Evolutionary conservation across 306 rosid species (phyloP).

Genomic region (Citrullus colocynthis): DNA sequence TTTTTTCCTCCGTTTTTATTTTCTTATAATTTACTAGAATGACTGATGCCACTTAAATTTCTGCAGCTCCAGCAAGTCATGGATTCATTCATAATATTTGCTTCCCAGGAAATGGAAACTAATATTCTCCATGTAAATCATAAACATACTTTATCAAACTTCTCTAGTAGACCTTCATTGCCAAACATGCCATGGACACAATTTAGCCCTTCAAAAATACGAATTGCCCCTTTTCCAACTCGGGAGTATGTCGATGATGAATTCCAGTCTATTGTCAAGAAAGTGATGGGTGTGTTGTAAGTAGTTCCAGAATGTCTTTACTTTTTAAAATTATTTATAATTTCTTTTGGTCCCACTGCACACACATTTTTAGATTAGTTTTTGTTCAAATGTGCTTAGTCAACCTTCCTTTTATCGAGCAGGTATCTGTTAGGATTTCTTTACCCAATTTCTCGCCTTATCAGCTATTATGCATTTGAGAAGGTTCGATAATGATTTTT

Average conservation of each 20-base stretch:
- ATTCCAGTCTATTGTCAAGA: conserved; percentile 84
- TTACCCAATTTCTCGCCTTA: conserved; percentile 80
- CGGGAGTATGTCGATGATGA: conserved; percentile 90
- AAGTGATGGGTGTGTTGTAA: conserved; percentile 85
- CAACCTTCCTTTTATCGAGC: conserved; percentile 23
- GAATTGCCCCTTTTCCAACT: conserved; percentile 86
- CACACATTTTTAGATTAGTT: conserved; percentile 12
- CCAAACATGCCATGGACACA: conserved; percentile 38
- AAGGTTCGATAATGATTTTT: conserved; percentile 46
- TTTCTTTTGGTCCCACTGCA: neutral
- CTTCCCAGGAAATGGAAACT: conserved; percentile 50
- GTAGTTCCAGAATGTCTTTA: conserved; percentile 16
- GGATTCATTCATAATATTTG: conserved; percentile 78
- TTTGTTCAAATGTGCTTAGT: conserved; percentile 14
- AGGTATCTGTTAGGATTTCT: conserved; percentile 96
- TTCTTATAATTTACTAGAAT: neutral
- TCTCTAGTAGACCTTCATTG: conserved; percentile 19
- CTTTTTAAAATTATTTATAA: conserved; percentile 7
- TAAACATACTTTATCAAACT: conserved; percentile 26
- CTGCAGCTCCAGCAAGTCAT: conserved; percentile 87
- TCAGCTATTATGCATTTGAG: conserved; percentile 80
- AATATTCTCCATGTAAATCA: conserved; percentile 15
- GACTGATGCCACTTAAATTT: conserved; percentile 11
- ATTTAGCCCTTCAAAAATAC: conserved; percentile 59
- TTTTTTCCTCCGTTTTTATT: neutral